phyloP scores from a whole-genome alignment of 192 early-diverging fungal species.

The Coemansia sp. region DNA sequence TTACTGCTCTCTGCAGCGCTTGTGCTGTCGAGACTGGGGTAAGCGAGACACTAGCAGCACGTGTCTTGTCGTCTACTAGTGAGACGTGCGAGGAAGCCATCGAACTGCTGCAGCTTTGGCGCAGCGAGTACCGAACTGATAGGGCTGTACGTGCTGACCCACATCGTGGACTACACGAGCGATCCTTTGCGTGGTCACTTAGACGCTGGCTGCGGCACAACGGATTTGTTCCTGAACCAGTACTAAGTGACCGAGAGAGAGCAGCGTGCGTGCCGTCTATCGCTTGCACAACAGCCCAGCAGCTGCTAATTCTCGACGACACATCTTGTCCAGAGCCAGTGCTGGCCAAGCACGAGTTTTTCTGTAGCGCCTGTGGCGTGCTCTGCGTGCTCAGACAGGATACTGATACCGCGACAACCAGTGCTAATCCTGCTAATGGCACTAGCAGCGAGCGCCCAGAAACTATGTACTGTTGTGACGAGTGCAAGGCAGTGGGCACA shows the following conservation, averaged over 20 bases:
- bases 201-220: constrained; percentile 26
- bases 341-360: constrained; percentile 6
- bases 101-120: constrained; percentile 13
- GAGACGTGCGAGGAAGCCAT: constrained; percentile 4
- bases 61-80: constrained; percentile 1
- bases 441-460: not conserved
- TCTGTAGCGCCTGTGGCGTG: constrained; percentile 4
- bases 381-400: not conserved
- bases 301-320: not conserved
- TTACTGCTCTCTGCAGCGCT: not conserved
- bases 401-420: not conserved
- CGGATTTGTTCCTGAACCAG: constrained; percentile 33
- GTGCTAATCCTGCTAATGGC: too few species aligned
- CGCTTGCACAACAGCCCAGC: not conserved
- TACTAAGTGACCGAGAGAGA: constrained; percentile 13
- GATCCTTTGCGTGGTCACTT: constrained; percentile 21
- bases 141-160: not conserved
- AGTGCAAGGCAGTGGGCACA: constrained; percentile 13
- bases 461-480: constrained; percentile 18
- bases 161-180: not conserved
- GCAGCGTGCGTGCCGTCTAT: not conserved
- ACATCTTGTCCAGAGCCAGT: not conserved
- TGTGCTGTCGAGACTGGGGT: not conserved
- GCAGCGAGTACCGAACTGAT: not conserved
- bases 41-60: not conserved